Evolutionary conservation across 768 basidiomycete species (phyloP), one percentile per base, ranked within the genome.

Genomic region (Grammothele lineata): DNA sequence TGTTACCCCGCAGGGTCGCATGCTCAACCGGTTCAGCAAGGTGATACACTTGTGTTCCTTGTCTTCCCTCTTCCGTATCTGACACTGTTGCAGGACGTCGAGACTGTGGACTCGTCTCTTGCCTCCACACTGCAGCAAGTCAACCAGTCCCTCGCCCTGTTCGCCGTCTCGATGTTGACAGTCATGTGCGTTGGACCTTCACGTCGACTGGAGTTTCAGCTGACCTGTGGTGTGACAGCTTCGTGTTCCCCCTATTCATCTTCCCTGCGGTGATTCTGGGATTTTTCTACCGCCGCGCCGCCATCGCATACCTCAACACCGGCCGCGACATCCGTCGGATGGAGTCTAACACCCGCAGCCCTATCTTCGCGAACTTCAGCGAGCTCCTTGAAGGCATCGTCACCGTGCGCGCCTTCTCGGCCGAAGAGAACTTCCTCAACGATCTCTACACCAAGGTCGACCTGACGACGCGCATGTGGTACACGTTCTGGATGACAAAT

Each of bases 351-450:
- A 80, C 85, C 1, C 75, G 89, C 11, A 88, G 86, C 0, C 87
- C 91, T 0, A 90, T 91, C 51, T 90, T 85, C 66, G 85, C 85
- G 6, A 86, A 84, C 45, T 92, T 91, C 53, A 79, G 80, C 11
- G 90, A 92, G 58, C 66, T 93, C 9, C 64, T 95, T 17, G 87
- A 92, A 42, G 92, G 92, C 19, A 88, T 94, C 37, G 87, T 92
- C n/a, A 92, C 92, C 5, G 87, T 95, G 34, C 78, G 93, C 47
- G 93, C 93, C 0, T 97, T 95, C 68, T 84, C 87, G 0, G 85
- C 82, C 0, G 92, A 95, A 60, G 68, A 69, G 33, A 70, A 78
- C 4, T 95, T 97, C 73, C 68, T 93, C 55, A 76, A 87, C 44
- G 76, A 76, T 48, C 67, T 94, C 3, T 87, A 89, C 59, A 54